Conservation (phyloP, 495 filamentous ascomycete genomes). For the Symbiotaphrina buchneri region DNA sequence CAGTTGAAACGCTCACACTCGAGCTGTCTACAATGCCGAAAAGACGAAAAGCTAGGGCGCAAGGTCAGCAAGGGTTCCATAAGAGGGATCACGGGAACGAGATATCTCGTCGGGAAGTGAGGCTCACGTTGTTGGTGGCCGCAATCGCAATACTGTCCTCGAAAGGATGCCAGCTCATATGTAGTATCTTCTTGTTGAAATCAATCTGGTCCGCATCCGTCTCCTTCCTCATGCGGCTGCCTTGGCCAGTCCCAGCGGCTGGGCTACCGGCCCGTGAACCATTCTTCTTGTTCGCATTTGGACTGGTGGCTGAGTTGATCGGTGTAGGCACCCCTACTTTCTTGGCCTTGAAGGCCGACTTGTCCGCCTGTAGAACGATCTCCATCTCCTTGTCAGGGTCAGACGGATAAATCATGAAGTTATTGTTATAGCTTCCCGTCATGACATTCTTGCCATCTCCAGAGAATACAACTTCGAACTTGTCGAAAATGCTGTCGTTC, state of each 20-base stretch:
- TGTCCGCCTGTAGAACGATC: slow-evolving; percentile 92
- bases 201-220: slow-evolving; percentile 99
- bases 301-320: slow-evolving; percentile 60
- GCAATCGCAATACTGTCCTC: slow-evolving; percentile 99
- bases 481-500: slow-evolving; percentile 98
- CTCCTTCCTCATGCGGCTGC: slow-evolving; percentile 92
- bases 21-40: slow-evolving; percentile 59
- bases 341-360: slow-evolving; percentile 98
- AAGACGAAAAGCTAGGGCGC: slow-evolving; percentile 78
- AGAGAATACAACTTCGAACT: slow-evolving; percentile 98
- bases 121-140: slow-evolving; percentile 92
- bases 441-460: slow-evolving; percentile 97
- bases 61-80: slow-evolving; percentile 4
- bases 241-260: slow-evolving; percentile 51
- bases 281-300: slow-evolving; percentile 55
- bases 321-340: slow-evolving; percentile 96
- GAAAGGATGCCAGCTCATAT: slow-evolving; percentile 99
- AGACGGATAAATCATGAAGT: slow-evolving; percentile 99
- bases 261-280: slow-evolving; percentile 70
- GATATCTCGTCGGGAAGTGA: background rate
- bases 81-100: background rate
- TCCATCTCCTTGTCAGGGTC: slow-evolving; percentile 91
- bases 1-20: too few species aligned
- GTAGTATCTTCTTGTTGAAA: slow-evolving; percentile 99
- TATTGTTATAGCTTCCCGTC: slow-evolving; percentile 99